Conservation (phyloP, 306 rosid genomes). For the Quercus agrifolia region DNA sequence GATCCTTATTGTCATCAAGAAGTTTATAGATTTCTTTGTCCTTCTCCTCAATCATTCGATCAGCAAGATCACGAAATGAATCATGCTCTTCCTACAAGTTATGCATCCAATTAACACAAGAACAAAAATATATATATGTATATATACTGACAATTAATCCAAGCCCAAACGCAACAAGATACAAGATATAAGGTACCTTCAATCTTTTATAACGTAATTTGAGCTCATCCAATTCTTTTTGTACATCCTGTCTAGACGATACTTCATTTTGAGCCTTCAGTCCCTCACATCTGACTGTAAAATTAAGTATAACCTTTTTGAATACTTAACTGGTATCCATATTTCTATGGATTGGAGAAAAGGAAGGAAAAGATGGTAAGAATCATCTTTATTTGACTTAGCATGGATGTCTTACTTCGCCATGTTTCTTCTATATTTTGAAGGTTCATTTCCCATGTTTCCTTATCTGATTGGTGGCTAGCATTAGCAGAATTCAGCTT, state of each 20-base stretch:
- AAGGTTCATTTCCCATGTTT: constrained; percentile 84
- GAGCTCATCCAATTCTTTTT: constrained; percentile 85
- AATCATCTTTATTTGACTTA: constrained; percentile 23
- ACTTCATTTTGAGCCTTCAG: constrained; percentile 79
- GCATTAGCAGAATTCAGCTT: constrained; percentile 64
- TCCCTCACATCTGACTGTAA: constrained; percentile 81
- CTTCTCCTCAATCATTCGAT: constrained; percentile 88
- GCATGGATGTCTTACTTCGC: constrained; percentile 56
- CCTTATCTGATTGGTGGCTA: constrained; percentile 71
- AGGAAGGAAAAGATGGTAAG: constrained; percentile 7
- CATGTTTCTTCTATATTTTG: constrained; percentile 91
- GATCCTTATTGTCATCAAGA: constrained; percentile 69
- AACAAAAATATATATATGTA: constrained; percentile 2
- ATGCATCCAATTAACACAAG: constrained; percentile 28
- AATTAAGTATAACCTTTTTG: constrained; percentile 21
- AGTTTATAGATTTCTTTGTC: constrained; percentile 85
- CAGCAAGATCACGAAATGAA: constrained; percentile 91
- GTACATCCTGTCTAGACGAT: constrained; percentile 47
- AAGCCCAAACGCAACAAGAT: constrained; percentile 14
- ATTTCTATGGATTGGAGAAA: constrained; percentile 17
- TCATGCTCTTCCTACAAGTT: constrained; percentile 74
- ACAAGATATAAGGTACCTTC: constrained; percentile 52
- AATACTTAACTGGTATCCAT: not conserved
- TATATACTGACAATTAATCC: constrained; percentile 1
- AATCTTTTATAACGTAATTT: constrained; percentile 60